These are phyloP conservation scores for Fusarium camptoceras DNA, from an alignment of 2,329 filamentous ascomycete species.

Conservation along the genomic window DNA sequence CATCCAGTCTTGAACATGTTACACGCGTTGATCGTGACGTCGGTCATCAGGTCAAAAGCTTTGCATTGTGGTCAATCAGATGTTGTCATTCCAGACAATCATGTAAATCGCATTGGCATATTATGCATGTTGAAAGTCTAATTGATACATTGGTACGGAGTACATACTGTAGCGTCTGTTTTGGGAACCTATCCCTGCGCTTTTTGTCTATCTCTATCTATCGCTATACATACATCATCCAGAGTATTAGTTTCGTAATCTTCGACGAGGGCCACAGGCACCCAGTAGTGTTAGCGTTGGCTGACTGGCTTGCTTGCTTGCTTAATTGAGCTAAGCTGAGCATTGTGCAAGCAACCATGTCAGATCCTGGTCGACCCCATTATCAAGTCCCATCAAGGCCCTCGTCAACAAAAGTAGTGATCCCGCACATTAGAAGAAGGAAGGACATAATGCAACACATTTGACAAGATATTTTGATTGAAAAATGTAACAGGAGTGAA, in stretches of 20 bases:
- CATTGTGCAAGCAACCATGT: conserved; percentile 2
- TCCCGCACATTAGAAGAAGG: conserved; percentile 17
- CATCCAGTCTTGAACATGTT: conserved; percentile 17
- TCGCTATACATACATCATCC: conserved; percentile 25
- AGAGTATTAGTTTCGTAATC: conserved; percentile 29
- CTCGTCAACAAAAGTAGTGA: conserved; percentile 15
- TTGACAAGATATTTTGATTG: conserved; percentile 33
- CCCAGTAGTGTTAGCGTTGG: conserved; percentile 4
- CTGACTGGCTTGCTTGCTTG: conserved; percentile 3
- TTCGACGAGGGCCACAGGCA: conserved; percentile 6
- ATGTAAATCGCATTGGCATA: conserved; percentile 8
- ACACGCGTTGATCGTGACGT: conserved; percentile 34
- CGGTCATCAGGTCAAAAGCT: conserved; percentile 13
- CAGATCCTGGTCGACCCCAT: conserved; percentile 24
- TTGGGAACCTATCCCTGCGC: conserved; percentile 19
- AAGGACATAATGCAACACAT: conserved; percentile 21
- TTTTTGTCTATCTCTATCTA: conserved; percentile 28
- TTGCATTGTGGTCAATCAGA: conserved; percentile 9
- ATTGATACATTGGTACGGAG: conserved; percentile 2
- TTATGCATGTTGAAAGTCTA: conserved; percentile 4
- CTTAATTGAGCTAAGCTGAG: conserved; percentile 11
- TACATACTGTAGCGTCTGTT: neutral
- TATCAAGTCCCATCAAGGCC: conserved; percentile 19
- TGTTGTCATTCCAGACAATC: conserved; percentile 25
- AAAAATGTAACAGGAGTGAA: conserved; percentile 44